Conservation (phyloP, 2,329 filamentous ascomycete genomes). For the Graphilbum fragrans region DNA sequence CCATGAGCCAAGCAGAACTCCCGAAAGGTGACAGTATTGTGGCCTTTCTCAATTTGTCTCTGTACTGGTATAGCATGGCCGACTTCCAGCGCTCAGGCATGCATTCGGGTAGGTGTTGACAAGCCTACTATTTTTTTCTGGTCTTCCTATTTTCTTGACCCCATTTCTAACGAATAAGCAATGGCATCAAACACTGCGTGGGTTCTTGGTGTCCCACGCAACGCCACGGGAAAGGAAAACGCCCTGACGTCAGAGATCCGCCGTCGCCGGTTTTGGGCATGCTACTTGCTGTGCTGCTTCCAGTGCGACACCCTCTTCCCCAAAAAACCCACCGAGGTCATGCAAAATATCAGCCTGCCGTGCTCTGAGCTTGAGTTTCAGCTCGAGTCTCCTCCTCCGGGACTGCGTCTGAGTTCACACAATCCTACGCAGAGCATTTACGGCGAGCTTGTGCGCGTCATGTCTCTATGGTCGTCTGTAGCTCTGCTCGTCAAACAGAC, state of each 20-base stretch:
- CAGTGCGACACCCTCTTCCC: background rate
- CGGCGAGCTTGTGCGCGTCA: background rate
- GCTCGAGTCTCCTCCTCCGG: background rate
- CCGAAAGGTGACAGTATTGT: background rate
- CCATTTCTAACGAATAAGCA: background rate
- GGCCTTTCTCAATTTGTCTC: background rate
- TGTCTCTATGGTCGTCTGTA: background rate
- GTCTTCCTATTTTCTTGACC: too few species aligned
- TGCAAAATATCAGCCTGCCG: background rate
- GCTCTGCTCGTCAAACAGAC: background rate
- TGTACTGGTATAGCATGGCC: background rate
- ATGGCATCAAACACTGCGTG: background rate
- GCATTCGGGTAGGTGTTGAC: background rate
- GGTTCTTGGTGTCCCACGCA: background rate
- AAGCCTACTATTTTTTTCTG: too few species aligned
- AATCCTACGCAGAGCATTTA: background rate
- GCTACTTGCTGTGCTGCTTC: background rate
- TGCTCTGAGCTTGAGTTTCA: background rate
- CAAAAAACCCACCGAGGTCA: background rate
- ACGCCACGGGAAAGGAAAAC: background rate
- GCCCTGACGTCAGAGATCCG: background rate
- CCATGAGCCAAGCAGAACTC: background rate
- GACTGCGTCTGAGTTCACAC: background rate
- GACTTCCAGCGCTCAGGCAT: background rate
- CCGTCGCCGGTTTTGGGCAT: background rate